phyloP scores from a whole-genome alignment of 768 basidiomycete genomes.

The Suillus paluster region DNA sequence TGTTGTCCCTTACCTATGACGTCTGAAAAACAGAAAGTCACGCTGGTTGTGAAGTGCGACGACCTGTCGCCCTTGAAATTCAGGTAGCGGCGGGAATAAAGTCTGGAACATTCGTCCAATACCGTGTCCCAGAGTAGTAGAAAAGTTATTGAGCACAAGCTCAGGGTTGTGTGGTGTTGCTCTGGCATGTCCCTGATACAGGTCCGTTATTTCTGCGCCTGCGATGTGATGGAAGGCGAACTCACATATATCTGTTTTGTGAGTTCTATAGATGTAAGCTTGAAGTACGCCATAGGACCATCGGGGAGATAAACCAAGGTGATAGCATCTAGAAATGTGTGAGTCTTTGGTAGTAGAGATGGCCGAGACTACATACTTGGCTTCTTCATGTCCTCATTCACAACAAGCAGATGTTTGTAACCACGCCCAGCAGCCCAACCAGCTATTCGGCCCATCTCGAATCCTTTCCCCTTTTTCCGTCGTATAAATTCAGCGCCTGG shows the following conservation, averaged over 20 bases:
- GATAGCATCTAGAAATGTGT: conserved; percentile 72
- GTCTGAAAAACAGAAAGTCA: conserved; percentile 96
- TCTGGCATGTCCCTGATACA: conserved; percentile 81
- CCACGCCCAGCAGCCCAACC: conserved; percentile 91
- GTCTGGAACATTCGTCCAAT: conserved; percentile 97
- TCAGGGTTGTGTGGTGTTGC: conserved; percentile 94
- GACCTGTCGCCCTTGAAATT: conserved; percentile 95
- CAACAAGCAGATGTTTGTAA: conserved; percentile 87
- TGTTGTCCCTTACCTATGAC: conserved; percentile 72
- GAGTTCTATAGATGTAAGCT: conserved; percentile 84
- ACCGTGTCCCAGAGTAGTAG: conserved; percentile 90
- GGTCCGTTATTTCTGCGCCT: conserved; percentile 13
- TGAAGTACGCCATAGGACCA: conserved; percentile 96
- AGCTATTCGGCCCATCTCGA: conserved; percentile 88
- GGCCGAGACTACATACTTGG: conserved; percentile 67
- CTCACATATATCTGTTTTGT: conserved; percentile 85
- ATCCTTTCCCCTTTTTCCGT: conserved; percentile 87
- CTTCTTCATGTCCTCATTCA: conserved; percentile 95
- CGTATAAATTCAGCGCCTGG: conserved; percentile 91
- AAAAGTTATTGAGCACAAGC: conserved; percentile 92
- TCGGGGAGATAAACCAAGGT: conserved; percentile 89
- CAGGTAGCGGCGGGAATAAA: conserved; percentile 91
- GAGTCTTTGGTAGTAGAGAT: conserved; percentile 7
- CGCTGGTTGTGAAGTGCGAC: conserved; percentile 97
- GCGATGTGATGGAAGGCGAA: conserved; percentile 6